phyloP scores from a whole-genome alignment of 345 rosid species.

The Microcos paniculata region DNA sequence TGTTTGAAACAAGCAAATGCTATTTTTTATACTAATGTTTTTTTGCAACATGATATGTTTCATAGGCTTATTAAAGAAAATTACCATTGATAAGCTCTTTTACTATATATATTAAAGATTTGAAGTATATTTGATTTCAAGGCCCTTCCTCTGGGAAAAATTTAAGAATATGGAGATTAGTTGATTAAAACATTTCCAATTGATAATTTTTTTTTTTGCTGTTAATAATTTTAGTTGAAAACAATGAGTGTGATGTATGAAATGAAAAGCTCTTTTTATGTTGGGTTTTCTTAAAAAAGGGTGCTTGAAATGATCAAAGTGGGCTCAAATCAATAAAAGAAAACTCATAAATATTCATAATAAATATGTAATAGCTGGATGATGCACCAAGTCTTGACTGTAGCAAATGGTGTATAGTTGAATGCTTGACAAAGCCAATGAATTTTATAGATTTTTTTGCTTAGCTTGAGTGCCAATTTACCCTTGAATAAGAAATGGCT shows the following conservation, averaged over 20 bases:
- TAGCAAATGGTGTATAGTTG: background rate
- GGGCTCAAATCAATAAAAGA: background rate
- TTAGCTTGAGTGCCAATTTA: slow-evolving; percentile 34
- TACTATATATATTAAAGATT: too few relatives aligned
- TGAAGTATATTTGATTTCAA: too few relatives aligned
- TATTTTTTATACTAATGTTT: too few relatives aligned
- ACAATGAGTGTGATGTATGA: background rate
- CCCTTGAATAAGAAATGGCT: background rate
- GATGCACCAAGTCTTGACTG: too few relatives aligned
- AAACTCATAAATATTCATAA: background rate
- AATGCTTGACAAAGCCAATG: background rate
- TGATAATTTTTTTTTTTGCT: background rate
- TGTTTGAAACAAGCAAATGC: too few relatives aligned
- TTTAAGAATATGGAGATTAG: too few relatives aligned
- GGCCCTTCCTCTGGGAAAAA: too few relatives aligned
- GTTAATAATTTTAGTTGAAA: background rate
- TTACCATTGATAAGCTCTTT: too few relatives aligned
- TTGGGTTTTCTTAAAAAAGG: background rate
- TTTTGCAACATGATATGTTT: too few relatives aligned
- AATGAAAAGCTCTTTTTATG: background rate
- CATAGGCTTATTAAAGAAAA: too few relatives aligned
- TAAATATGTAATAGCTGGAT: background rate
- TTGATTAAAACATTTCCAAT: background rate
- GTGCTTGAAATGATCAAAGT: background rate
- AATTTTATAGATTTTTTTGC: slow-evolving; percentile 4